These are phyloP conservation scores for Russula foetens DNA, from an alignment of 768 basidiomycete species.

Conservation along the genomic window DNA sequence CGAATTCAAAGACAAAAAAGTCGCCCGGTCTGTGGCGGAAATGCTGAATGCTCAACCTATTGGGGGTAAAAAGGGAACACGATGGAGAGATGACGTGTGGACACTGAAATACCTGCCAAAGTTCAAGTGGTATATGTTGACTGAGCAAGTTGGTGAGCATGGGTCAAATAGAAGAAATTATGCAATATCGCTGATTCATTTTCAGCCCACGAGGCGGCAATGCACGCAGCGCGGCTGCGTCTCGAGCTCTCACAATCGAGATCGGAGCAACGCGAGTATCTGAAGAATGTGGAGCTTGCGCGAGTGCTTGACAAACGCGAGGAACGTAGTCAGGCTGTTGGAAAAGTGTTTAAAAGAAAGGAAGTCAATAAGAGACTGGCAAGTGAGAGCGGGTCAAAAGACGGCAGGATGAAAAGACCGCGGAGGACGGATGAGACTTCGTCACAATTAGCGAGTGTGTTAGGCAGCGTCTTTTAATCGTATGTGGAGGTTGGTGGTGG, in stretches of 20 bases:
- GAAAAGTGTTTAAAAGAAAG: constrained; percentile 30
- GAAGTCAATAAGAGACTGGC: constrained; percentile 8
- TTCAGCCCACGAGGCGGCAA: constrained; percentile 86
- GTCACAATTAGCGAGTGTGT: background rate
- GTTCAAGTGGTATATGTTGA: constrained; percentile 99
- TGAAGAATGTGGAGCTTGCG: constrained; percentile 90
- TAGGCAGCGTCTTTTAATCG: constrained; percentile 32
- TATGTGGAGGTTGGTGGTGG: constrained; percentile 7
- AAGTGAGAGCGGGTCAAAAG: background rate
- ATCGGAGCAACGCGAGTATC: constrained; percentile 85
- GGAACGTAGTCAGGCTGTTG: constrained; percentile 29
- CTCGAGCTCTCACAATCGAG: constrained; percentile 84
- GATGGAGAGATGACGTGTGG: constrained; percentile 98
- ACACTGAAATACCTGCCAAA: constrained; percentile 98
- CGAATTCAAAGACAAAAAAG: constrained; percentile 90
- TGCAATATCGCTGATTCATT: background rate
- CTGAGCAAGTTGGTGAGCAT: constrained; percentile 90
- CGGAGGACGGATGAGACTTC: background rate
- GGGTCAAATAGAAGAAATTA: background rate
- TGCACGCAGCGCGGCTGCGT: constrained; percentile 83
- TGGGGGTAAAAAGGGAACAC: constrained; percentile 83
- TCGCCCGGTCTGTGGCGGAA: constrained; percentile 83
- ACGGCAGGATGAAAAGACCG: background rate
- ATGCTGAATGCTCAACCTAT: constrained; percentile 96
- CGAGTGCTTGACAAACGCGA: constrained; percentile 77